Base-by-base conservation (phyloP, 192 early-diverging fungal species). In the Coemansia javaensis region DNA sequence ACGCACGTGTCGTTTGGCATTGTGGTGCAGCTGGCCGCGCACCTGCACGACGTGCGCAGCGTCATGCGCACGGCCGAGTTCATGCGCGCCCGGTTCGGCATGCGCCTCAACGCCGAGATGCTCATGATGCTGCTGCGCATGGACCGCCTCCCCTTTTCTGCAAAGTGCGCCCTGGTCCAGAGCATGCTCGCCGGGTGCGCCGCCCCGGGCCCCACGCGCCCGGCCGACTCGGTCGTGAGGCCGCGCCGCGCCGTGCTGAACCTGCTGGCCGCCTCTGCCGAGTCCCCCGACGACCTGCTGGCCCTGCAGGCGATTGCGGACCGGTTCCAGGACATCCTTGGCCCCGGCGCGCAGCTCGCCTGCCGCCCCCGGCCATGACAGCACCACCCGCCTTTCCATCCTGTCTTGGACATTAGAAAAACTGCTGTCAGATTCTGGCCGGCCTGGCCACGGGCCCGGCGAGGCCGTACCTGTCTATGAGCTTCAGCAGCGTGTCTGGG, bases 61-160 rank as follows among this genome's bases (percentile, higher is more conserved):
- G 5, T 60, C 2, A 1, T 18, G 10, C 42, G 31, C 0, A 16
- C 47, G 0, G 13, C 47, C 3, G 16, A 43, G 28, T 50, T 25
- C 4, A 67, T 67, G 65, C 32, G 28, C 11, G 5, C 7, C 1
- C 9, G 39, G 22, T 43, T 52, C 15, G 24, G 15, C 2, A 44
- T 39, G 38, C 46, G 56, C 14, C 39, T 67, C 20, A 56, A 54
- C 9, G 22, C 21, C 6, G 56, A 55, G 0, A 67, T 67, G 65
- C 22, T 67, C 34, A 21, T 28, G 16, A 51, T 56, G 43, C 17
- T 60, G 4, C 9, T 60, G 10, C 2, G 11, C 0, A n/a, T 38
- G 18, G 17, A 33, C 2, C 9, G 16, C 7, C n/a, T 38, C 5
- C 28, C 57, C 27, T 54, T 52, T 11, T 21, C 1, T 0, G 5